Evolutionary conservation across 2,329 filamentous ascomycete species (phyloP).

Genomic region (Aspergillus neoniger): DNA sequence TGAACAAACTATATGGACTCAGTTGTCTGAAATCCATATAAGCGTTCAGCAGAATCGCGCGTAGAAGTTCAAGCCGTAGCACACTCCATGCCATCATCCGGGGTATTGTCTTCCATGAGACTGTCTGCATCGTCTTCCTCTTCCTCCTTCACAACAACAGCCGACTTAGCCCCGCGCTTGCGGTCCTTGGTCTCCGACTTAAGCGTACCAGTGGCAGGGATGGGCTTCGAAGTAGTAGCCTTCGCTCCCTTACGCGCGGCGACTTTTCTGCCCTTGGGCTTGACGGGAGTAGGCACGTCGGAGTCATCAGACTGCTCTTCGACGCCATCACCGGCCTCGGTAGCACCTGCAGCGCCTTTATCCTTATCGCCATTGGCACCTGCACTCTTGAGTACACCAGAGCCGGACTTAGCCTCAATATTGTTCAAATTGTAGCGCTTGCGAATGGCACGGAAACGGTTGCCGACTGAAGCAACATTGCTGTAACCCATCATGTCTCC

Average conservation of each 20-base stretch:
- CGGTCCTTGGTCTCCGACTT: constrained; percentile 1
- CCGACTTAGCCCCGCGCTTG: background rate
- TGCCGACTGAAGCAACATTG: constrained; percentile 31
- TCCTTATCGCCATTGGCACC: background rate
- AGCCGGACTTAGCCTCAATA: constrained; percentile 17
- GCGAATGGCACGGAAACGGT: constrained; percentile 29
- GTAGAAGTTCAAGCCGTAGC: background rate
- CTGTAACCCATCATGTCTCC: constrained; percentile 28
- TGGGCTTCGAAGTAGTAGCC: constrained; percentile 18
- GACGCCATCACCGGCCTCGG: background rate
- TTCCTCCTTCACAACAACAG: background rate
- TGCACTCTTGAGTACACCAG: background rate
- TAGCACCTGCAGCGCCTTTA: background rate
- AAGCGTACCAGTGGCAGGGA: constrained; percentile 18
- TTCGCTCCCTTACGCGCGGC: constrained; percentile 24
- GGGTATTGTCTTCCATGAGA: background rate
- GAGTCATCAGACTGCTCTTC: background rate
- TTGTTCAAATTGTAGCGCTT: constrained; percentile 28
- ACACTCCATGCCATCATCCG: background rate
- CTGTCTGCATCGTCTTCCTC: background rate
- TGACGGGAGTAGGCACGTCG: background rate
- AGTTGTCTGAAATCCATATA: background rate
- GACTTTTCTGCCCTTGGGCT: constrained; percentile 7
- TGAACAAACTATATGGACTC: background rate
- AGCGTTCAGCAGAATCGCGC: background rate